Conservation (phyloP, 148 eudicot species). For the Cornus suecica region DNA sequence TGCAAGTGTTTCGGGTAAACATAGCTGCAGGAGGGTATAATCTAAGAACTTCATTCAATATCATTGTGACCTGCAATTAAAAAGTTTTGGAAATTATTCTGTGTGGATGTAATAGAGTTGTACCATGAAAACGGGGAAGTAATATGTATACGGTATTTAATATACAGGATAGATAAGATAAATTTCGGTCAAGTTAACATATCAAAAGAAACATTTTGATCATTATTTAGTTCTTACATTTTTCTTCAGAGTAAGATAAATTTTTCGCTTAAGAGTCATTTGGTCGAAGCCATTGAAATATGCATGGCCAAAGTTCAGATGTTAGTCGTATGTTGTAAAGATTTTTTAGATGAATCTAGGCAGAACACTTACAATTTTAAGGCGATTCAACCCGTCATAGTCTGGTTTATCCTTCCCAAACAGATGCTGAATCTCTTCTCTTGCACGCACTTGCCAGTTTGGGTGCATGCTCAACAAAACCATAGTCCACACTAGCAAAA, state of each 20-base stretch:
- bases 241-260: no score
- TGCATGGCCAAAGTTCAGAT: background rate
- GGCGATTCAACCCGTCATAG: slow-evolving; percentile 22
- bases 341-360: no score
- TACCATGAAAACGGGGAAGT: no score
- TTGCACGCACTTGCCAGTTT: slow-evolving; percentile 25
- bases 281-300: no score
- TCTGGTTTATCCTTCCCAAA: slow-evolving; percentile 17
- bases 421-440: slow-evolving; percentile 24
- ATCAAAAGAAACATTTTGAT: no score
- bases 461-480: slow-evolving; percentile 22
- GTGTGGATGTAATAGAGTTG: no score
- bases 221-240: no score
- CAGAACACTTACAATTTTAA: slow-evolving; percentile 23
- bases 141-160: background rate
- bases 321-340: background rate
- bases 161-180: no score
- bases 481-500: slow-evolving; percentile 26
- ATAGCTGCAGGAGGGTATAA: slow-evolving; percentile 30
- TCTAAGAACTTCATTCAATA: slow-evolving; percentile 37
- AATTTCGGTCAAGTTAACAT: no score
- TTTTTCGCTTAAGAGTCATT: background rate
- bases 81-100: no score
- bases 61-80: slow-evolving; percentile 32
- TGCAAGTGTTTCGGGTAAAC: slow-evolving; percentile 13